phyloP scores from a whole-genome alignment of 768 basidiomycete species.

The Agrocybe chaxingu region DNA sequence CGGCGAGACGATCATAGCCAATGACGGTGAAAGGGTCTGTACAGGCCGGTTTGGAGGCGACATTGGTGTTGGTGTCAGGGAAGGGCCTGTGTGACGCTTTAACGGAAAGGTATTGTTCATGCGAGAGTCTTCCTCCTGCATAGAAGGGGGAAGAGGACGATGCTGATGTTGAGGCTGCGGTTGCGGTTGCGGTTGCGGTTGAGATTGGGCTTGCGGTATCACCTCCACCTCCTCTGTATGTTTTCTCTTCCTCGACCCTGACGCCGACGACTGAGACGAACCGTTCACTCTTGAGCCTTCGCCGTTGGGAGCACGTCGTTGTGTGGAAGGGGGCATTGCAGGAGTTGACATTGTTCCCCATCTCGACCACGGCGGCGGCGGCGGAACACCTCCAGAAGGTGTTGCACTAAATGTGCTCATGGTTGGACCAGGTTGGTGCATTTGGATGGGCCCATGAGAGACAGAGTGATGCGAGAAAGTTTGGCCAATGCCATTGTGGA shows the following conservation, averaged over 20 bases:
- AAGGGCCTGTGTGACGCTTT: slow-evolving; percentile 35
- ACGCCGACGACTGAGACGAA: slow-evolving; percentile 35
- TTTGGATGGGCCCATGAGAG: slow-evolving; percentile 8
- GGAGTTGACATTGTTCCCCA: slow-evolving; percentile 47
- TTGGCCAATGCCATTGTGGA: slow-evolving; percentile 5
- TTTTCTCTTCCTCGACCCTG: slow-evolving; percentile 43
- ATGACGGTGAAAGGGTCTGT: slow-evolving; percentile 56
- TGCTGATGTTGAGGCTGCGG: slow-evolving; percentile 18
- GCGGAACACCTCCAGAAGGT: slow-evolving; percentile 13
- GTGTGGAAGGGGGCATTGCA: slow-evolving; percentile 40
- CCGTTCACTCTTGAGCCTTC: slow-evolving; percentile 27
- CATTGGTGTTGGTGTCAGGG: slow-evolving; percentile 26
- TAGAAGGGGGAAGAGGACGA: slow-evolving; percentile 5
- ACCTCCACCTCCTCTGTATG: slow-evolving; percentile 31
- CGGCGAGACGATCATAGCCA: slow-evolving; percentile 65
- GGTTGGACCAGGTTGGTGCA: slow-evolving; percentile 16
- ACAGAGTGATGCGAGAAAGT: slow-evolving; percentile 8
- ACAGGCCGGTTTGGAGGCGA: slow-evolving; percentile 29
- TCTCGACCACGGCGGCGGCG: slow-evolving; percentile 45
- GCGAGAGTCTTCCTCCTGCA: slow-evolving; percentile 20
- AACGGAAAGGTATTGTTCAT: slow-evolving; percentile 18
- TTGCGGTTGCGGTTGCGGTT: slow-evolving; percentile 19
- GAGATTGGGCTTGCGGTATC: slow-evolving; percentile 9
- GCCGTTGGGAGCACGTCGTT: slow-evolving; percentile 32
- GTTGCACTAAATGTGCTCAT: slow-evolving; percentile 15